phyloP scores from a whole-genome alignment of 345 rosid species.

The Tarenaya hassleriana region DNA sequence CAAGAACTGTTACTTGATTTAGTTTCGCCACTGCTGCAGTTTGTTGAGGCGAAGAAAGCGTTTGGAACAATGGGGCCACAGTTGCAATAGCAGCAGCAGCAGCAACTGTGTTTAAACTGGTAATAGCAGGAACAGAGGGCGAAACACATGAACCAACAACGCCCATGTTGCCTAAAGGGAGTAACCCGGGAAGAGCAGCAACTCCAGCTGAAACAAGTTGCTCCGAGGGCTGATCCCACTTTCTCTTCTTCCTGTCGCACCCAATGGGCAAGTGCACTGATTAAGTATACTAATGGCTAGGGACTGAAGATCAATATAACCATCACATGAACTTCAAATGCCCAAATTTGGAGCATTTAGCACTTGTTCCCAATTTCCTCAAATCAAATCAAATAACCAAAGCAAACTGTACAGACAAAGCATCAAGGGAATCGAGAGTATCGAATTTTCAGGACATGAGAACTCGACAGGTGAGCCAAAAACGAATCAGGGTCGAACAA shows the following conservation, averaged over 20 bases:
- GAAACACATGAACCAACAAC: conserved; percentile 29
- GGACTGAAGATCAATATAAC: not conserved
- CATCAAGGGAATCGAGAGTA: not conserved
- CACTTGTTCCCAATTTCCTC: not conserved
- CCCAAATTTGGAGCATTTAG: not conserved
- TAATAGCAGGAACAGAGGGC: conserved; percentile 31
- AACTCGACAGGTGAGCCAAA: not conserved
- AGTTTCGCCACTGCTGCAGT: conserved; percentile 26
- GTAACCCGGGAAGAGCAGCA: conserved; percentile 29
- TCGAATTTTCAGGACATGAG: not conserved
- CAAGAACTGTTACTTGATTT: conserved; percentile 41
- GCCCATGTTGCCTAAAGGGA: conserved; percentile 37
- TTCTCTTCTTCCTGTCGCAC: conserved; percentile 67
- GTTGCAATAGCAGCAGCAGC: conserved; percentile 23
- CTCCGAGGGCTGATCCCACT: conserved; percentile 95
- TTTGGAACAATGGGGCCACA: conserved; percentile 27
- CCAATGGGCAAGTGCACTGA: not conserved
- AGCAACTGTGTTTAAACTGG: conserved; percentile 30
- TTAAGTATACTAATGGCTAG: not conserved
- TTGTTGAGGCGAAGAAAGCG: conserved; percentile 29
- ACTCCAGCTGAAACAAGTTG: conserved; percentile 43
- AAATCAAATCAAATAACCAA: too few species aligned
- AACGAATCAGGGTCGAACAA: not conserved
- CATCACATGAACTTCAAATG: not conserved
- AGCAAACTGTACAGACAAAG: not conserved